These are phyloP conservation scores for Helenozyma baotianmanensis DNA, from an alignment of 805 yeast species.

Conservation along the genomic window DNA sequence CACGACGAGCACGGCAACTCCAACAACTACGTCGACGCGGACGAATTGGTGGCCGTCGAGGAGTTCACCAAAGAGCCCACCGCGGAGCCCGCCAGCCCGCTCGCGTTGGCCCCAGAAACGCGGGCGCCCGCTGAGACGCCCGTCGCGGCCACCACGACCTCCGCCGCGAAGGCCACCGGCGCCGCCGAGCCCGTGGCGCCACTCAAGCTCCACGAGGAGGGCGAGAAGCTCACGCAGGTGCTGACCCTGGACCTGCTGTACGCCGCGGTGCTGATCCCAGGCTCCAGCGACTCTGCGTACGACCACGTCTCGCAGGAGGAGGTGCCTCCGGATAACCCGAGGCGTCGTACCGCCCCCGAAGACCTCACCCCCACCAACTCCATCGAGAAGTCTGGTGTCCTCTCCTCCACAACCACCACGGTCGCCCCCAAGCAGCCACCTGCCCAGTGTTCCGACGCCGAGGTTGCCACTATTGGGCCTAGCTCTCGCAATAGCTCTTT, in stretches of 20 bases:
- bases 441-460: constrained; percentile 7
- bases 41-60: constrained; percentile 16
- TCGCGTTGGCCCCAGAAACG: too few species aligned
- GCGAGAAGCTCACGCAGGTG: constrained; percentile 18
- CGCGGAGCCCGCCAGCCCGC: too few species aligned
- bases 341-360: constrained; percentile 5
- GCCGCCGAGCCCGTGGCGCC: constrained; percentile 3
- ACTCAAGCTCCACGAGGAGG: too few species aligned
- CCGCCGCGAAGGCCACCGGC: not conserved
- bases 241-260: constrained; percentile 31
- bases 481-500: constrained; percentile 11
- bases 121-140: too few species aligned
- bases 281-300: constrained; percentile 16
- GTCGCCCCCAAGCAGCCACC: not conserved
- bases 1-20: constrained; percentile 32
- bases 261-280: constrained; percentile 33
- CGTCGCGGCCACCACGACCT: not conserved
- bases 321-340: constrained; percentile 5
- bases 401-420: constrained; percentile 5
- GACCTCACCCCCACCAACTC: constrained; percentile 25
- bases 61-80: too few species aligned
- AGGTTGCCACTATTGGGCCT: constrained; percentile 9
- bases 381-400: constrained; percentile 12
- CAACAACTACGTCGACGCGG: constrained; percentile 30
- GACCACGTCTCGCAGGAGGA: constrained; percentile 10